Base-by-base conservation (phyloP, 305 asterid species). In the Withania somnifera region DNA sequence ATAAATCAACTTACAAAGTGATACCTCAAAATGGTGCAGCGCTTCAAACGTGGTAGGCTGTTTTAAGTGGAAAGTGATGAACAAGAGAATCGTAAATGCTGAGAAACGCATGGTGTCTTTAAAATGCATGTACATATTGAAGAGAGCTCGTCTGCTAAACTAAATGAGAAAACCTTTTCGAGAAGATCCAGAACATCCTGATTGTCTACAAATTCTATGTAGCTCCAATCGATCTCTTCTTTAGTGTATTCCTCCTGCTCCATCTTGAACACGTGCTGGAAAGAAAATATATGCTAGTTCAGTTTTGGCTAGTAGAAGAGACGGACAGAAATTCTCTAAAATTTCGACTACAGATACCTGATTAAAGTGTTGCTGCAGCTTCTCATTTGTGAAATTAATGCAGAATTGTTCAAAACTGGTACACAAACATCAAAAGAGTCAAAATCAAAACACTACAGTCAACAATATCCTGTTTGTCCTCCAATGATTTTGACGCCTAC, bases 331-430 rank as follows among this genome's bases (percentile, higher is more conserved):
- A 17, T 34, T 56, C 71, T 67, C 54, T 81, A 86, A 79, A 32
- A 80, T 51, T 64, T 82, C 84, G 79, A 78, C 64, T 14, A 26
- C 24, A 26, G 17, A 36, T 88, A 95, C 99, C 98, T 95, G 97
- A 88, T 96, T 96, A 87, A 96, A 96, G 88, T 96, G 99, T 83
- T 96, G 99, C 83, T 96, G 99, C 79, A 96, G 94, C 94, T 96
- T 96, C 89, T 96, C 99, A 87, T 96, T 96, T 58, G 99, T 96
- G 84, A 84, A 96, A 86, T 95, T 95, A 85, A 95, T 95, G 88
- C 99, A 95, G 57, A 95, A 95, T 92, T 95, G 99, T 90, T 96
- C 99, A 88, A 96, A 94, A 87, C 98, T 94, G 90, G 80, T 15
- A 66, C 8, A 51, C 63, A 66, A 20, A 30, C 38, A 34, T 66